Base-by-base conservation (phyloP, 2,329 filamentous ascomycete genomes). In the Fusarium xylarioides region DNA sequence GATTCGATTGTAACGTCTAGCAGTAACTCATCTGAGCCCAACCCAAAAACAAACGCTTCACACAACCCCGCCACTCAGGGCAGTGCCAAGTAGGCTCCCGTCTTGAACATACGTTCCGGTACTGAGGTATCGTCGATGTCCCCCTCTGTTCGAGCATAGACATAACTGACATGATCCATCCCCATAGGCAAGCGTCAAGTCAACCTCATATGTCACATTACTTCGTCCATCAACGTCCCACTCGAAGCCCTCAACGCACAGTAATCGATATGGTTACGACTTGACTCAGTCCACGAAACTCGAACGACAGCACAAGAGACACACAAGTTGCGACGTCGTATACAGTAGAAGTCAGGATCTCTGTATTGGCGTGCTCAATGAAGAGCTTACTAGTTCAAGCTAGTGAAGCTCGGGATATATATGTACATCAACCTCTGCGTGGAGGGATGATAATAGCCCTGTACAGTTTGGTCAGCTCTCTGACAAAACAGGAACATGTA, bases 401-500 rank as follows among this genome's bases (percentile, higher is more conserved):
- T 9, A 23, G 42, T 16, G 11, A 23, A 9, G 11, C 19, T 30
- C 15, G 5, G 19, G 55, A 23, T 23, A 35, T 30, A n/a, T 23
- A 15, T 50, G 23, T 30, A 58, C 11, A 58, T 23, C 14, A 30
- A 23, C 26, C 28, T 42, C 57, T 1, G 2, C 19, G 14, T 12
- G 23, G 15, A 28, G 7, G 12, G 21, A 40, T 35, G 11, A 7
- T 52, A 1, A 11, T n/a, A 21, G 0, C n/a, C 9, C 64, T 68
- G 8, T 23, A 5, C 46, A 23, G 11, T 34, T 54, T 37, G n/a
- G 70, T 76, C 28, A 77, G 67, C 46, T 14, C 42, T 58, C n/a
- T 58, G 58, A 28, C 32, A 26, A 42, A 9, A 38, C 8, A 32
- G 42, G 26, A 35, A 32, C 11, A 50, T 40, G n/a, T 21, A 67